Percentiles rank a stretch among this genome's conserved stretches.
Evolutionary conservation across 2,329 filamentous ascomycete genomes (phyloP).

Genomic region (Ustilaginoidea virens): DNA sequence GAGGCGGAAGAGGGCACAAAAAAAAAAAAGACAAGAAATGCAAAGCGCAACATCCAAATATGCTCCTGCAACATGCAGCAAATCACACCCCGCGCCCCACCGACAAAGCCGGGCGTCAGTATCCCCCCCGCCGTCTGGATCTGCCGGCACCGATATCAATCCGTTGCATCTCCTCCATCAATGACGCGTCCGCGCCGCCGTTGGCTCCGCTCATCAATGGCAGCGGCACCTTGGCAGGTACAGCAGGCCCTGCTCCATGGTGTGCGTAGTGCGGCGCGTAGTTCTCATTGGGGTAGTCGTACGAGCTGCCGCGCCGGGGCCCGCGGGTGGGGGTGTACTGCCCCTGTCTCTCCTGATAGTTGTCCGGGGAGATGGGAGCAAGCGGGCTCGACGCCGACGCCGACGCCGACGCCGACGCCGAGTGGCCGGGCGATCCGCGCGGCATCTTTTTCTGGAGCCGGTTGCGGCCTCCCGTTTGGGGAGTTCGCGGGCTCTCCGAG

Average conservation of each 20-base stretch:
- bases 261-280: constrained; percentile 26
- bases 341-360: constrained; percentile 29
- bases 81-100: no score
- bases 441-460: constrained; percentile 50
- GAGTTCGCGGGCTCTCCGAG: constrained; percentile 17
- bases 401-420: no score
- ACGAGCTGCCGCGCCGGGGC: constrained; percentile 31
- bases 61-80: no score
- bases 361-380: constrained; percentile 35
- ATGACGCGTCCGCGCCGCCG: constrained; percentile 32
- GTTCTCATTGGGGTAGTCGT: constrained; percentile 39
- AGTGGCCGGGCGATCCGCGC: constrained; percentile 24
- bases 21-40: no score
- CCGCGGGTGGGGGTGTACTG: constrained; percentile 17
- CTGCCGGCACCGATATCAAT: constrained; percentile 51
- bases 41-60: constrained; percentile 2
- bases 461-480: constrained; percentile 30
- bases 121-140: constrained; percentile 33
- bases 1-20: no score
- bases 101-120: no score
- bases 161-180: constrained; percentile 56
- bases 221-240: constrained; percentile 57
- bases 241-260: constrained; percentile 33
- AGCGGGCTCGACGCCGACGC: constrained; percentile 30
- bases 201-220: constrained; percentile 28